These are phyloP conservation scores for Exophiala oligosperma DNA, from an alignment of 2,329 filamentous ascomycete genomes.

Conservation along the genomic window DNA sequence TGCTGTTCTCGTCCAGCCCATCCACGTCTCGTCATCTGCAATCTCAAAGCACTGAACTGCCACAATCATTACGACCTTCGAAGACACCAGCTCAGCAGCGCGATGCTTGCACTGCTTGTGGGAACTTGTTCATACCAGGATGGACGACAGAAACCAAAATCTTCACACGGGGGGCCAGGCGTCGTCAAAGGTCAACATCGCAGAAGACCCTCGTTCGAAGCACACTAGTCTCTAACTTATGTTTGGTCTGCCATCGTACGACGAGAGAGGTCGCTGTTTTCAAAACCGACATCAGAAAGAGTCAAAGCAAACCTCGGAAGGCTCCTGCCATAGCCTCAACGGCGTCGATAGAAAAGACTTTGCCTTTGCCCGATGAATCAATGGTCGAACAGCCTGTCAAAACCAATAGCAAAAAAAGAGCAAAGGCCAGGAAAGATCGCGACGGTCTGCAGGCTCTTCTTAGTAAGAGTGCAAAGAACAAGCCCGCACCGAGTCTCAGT, in stretches of 20 bases:
- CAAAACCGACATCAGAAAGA: neutral
- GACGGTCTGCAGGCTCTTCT: constrained; percentile 56
- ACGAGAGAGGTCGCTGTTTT: constrained; percentile 4
- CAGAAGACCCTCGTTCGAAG: constrained; percentile 19
- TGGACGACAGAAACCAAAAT: constrained; percentile 31
- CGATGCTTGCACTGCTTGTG: constrained; percentile 43
- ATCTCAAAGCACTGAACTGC: constrained; percentile 20
- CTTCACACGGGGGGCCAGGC: neutral
- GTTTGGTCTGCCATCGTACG: constrained; percentile 12
- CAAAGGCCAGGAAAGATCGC: constrained; percentile 53
- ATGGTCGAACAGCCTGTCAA: constrained; percentile 4
- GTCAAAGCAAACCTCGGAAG: neutral
- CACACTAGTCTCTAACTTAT: constrained; percentile 9
- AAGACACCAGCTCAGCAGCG: constrained; percentile 17
- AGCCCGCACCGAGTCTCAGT: constrained; percentile 13
- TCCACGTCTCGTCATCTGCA: constrained; percentile 45
- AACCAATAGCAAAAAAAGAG: constrained; percentile 55
- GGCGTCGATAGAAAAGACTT: neutral
- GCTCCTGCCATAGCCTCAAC: too few species aligned
- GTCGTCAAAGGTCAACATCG: neutral
- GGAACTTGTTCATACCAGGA: constrained; percentile 36
- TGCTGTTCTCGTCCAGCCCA: constrained; percentile 35
- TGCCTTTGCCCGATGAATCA: neutral
- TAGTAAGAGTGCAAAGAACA: constrained; percentile 27
- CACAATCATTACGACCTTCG: neutral